Conservation (phyloP, 2,329 filamentous ascomycete genomes). For the Scedosporium apiospermum region DNA sequence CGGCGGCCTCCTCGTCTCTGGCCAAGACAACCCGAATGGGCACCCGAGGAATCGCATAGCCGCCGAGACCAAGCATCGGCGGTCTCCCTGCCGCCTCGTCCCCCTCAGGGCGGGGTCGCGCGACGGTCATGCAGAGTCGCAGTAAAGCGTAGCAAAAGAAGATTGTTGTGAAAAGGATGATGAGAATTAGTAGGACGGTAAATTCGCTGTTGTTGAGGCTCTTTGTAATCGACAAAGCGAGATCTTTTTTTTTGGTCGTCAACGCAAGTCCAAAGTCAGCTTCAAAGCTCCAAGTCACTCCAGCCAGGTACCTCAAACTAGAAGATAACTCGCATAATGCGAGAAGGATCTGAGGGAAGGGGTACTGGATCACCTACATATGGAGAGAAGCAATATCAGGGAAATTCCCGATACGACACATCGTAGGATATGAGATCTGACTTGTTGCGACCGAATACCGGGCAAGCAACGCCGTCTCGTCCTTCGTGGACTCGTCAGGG, state of each 20-base stretch:
- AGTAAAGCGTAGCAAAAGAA: constrained; percentile 76
- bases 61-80: constrained; percentile 31
- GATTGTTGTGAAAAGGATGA: constrained; percentile 63
- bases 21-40: constrained; percentile 72
- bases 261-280: background rate
- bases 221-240: constrained; percentile 60
- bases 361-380: constrained; percentile 46
- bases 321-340: background rate
- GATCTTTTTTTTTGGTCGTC: constrained; percentile 51
- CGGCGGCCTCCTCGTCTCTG: constrained; percentile 61
- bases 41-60: constrained; percentile 59
- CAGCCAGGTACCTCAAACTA: background rate
- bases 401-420: constrained; percentile 59
- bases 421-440: constrained; percentile 46
- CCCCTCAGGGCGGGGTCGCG: constrained; percentile 32
- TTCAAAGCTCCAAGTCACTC: too few species aligned
- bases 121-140: constrained; percentile 58
- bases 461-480: constrained; percentile 35
- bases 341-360: background rate
- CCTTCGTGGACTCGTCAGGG: constrained; percentile 5
- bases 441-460: constrained; percentile 41
- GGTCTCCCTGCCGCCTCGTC: constrained; percentile 15
- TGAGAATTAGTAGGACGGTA: constrained; percentile 69
- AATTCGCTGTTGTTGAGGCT: constrained; percentile 59
- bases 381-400: constrained; percentile 45